These are phyloP conservation scores for Annulohypoxylon moriforme DNA, from an alignment of 495 filamentous ascomycete genomes.

Conservation along the genomic window DNA sequence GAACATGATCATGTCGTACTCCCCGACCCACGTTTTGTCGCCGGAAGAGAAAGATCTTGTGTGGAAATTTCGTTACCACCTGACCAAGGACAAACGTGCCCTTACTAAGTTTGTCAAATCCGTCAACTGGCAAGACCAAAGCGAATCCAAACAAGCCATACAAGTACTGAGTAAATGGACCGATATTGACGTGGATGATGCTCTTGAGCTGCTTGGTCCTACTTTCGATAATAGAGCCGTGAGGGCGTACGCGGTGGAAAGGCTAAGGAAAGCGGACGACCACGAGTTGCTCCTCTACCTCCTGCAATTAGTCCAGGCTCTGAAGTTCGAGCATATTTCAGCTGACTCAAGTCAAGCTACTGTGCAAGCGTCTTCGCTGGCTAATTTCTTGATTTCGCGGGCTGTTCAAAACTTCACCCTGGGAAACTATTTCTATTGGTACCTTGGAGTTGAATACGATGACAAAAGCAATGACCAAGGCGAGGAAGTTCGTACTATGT, in stretches of 20 bases:
- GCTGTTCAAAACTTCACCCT: slow-evolving; percentile 87
- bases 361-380: slow-evolving; percentile 85
- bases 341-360: slow-evolving; percentile 68
- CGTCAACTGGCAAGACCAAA: slow-evolving; percentile 89
- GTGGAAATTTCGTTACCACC: slow-evolving; percentile 95
- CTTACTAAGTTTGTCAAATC: slow-evolving; percentile 98
- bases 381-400: slow-evolving; percentile 86
- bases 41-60: slow-evolving; percentile 94
- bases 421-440: slow-evolving; percentile 97
- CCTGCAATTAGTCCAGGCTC: slow-evolving; percentile 92
- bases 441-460: slow-evolving; percentile 94
- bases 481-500: slow-evolving; percentile 80
- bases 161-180: slow-evolving; percentile 94
- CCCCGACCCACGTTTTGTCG: slow-evolving; percentile 87
- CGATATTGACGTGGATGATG: slow-evolving; percentile 96
- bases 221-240: slow-evolving; percentile 89
- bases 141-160: slow-evolving; percentile 87
- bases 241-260: slow-evolving; percentile 91
- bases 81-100: slow-evolving; percentile 91
- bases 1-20: slow-evolving; percentile 90
- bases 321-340: slow-evolving; percentile 90
- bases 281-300: slow-evolving; percentile 93
- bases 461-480: slow-evolving; percentile 78
- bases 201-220: slow-evolving; percentile 91
- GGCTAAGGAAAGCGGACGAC: slow-evolving; percentile 90